Percentiles rank a stretch among this genome's conserved stretches.
Conservation (phyloP, 2,329 filamentous ascomycete genomes). For the Ambrosiella beaveri region DNA sequence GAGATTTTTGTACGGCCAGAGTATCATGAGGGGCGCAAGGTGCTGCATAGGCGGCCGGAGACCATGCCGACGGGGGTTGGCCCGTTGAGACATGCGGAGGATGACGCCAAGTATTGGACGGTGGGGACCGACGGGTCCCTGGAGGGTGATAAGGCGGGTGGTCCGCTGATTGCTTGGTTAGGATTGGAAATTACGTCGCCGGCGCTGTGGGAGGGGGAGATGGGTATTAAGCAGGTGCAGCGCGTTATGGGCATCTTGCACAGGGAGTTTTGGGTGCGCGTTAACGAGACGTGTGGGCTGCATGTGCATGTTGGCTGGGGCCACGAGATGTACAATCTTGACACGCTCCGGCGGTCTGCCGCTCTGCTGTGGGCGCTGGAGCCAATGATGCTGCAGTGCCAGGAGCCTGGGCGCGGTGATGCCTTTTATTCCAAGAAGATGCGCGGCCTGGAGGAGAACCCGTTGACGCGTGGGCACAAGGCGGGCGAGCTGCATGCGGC, state of each 20-base stretch:
- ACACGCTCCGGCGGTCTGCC: constrained; percentile 18
- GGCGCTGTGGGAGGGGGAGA: constrained; percentile 18
- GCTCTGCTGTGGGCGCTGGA: constrained; percentile 23
- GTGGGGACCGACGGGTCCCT: not conserved
- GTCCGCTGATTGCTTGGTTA: constrained; percentile 13
- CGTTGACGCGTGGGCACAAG: not conserved
- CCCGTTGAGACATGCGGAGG: not conserved
- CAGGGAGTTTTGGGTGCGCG: constrained; percentile 18
- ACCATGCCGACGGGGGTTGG: not conserved
- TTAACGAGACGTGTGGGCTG: constrained; percentile 21
- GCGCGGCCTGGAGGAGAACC: not conserved
- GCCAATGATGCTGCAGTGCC: constrained; percentile 21
- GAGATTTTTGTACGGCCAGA: not conserved
- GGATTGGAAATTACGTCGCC: constrained; percentile 21
- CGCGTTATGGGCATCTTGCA: constrained; percentile 21
- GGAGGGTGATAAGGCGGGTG: not conserved
- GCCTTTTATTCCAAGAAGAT: not conserved
- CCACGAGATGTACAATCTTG: constrained; percentile 17
- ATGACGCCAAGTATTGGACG: not conserved
- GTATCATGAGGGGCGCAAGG: not conserved
- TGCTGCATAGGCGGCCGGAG: not conserved
- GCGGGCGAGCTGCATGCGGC: not conserved
- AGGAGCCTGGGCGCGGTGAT: constrained; percentile 12
- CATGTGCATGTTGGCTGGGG: constrained; percentile 25
- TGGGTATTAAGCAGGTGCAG: constrained; percentile 18